Conservation (phyloP, 352 stramenopile species). For the Globisporangium iwayamae region DNA sequence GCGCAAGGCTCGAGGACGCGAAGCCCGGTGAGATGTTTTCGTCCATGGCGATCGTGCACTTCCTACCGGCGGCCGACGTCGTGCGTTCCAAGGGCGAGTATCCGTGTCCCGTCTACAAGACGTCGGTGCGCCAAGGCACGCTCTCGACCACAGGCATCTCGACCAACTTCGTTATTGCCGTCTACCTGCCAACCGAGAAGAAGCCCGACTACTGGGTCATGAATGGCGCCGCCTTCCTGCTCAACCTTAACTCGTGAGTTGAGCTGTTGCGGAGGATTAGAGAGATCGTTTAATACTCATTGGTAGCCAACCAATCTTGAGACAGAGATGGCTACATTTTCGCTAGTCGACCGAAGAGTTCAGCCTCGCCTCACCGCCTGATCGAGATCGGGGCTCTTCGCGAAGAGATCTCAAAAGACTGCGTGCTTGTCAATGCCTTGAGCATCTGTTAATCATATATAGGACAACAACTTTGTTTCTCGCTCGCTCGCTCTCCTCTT, state of each 20-base stretch:
- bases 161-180: constrained; percentile 92
- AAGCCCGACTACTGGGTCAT: constrained; percentile 90
- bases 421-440: constrained; percentile 15
- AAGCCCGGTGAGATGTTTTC: constrained; percentile 91
- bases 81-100: constrained; percentile 68
- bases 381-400: not conserved
- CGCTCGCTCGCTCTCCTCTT: constrained; percentile 6
- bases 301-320: not conserved
- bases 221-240: constrained; percentile 90
- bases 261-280: constrained; percentile 5
- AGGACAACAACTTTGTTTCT: constrained; percentile 12
- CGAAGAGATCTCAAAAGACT: not conserved
- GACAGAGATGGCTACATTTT: constrained; percentile 5
- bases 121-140: constrained; percentile 88
- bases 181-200: constrained; percentile 85
- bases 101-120: constrained; percentile 94
- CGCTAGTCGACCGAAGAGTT: not conserved
- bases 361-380: not conserved
- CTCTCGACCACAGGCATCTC: constrained; percentile 92
- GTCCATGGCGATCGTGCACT: constrained; percentile 88
- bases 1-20: constrained; percentile 74
- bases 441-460: constrained; percentile 15
- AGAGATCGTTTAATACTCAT: not conserved
- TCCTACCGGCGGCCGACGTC: constrained; percentile 83
- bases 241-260: constrained; percentile 85